Evolutionary conservation across 192 early-diverging fungal species (phyloP).

Genomic region (Rhizophagus clarus): DNA sequence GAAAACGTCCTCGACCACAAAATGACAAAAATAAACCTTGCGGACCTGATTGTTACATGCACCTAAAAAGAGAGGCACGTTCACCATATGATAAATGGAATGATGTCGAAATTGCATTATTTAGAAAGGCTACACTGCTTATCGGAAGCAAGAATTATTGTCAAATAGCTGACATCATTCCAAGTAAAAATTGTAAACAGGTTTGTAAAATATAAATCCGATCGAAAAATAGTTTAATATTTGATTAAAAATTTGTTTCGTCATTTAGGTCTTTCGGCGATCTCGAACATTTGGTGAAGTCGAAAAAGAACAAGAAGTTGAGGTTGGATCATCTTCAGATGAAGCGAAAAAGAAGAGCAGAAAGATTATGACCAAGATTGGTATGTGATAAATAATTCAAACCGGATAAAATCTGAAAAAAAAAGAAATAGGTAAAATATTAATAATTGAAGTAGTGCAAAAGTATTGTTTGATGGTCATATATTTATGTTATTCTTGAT

Average conservation of each 20-base stretch:
- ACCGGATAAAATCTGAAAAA: too few species aligned
- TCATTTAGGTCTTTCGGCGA: conserved; percentile 16
- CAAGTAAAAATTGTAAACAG: conserved; percentile 28
- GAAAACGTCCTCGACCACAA: conserved; percentile 17
- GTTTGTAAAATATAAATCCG: background rate
- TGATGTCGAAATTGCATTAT: conserved; percentile 22
- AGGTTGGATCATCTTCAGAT: conserved; percentile 29
- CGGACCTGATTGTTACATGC: background rate
- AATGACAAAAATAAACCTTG: conserved; percentile 6
- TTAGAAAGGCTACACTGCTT: background rate
- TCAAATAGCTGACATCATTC: conserved; percentile 5
- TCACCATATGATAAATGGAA: background rate
- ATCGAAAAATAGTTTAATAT: background rate
- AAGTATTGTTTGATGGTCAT: too few species aligned
- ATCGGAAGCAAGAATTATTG: conserved; percentile 29
- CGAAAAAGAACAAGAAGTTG: background rate
- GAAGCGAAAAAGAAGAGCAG: conserved; percentile 4
- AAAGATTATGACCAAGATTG: conserved; percentile 19
- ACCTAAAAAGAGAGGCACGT: background rate
- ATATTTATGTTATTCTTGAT: too few species aligned
- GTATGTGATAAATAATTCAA: background rate
- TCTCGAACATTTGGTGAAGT: background rate
- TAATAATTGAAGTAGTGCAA: too few species aligned
- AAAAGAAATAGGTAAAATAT: too few species aligned
- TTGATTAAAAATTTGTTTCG: background rate